Conservation (phyloP, 177 flowering plant species). For the Vitis hybrid region DNA sequence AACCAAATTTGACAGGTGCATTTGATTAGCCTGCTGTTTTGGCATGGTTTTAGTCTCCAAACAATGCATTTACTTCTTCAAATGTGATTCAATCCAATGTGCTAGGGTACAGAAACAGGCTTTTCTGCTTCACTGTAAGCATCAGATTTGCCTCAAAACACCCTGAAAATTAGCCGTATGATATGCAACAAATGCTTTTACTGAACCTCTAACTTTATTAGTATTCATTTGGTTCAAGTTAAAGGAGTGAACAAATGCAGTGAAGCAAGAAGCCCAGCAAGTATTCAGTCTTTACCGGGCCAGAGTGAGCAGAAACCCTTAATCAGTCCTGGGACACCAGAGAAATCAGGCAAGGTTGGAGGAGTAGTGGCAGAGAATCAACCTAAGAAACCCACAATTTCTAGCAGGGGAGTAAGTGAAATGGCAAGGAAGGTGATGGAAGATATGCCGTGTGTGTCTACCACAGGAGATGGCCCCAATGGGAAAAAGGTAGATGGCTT, state of each 20-base stretch:
- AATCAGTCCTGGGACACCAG: not conserved
- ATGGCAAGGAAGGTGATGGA: slow-evolving; percentile 43
- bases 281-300: slow-evolving; percentile 20
- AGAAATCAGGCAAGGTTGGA: slow-evolving; percentile 6
- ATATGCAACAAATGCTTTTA: too few species aligned
- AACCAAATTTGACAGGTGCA: too few species aligned
- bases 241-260: slow-evolving; percentile 34
- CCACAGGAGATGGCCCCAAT: slow-evolving; percentile 67
- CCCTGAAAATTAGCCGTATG: too few species aligned
- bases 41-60: too few species aligned
- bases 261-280: slow-evolving; percentile 40
- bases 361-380: slow-evolving; percentile 17
- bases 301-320: slow-evolving; percentile 23
- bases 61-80: too few species aligned
- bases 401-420: slow-evolving; percentile 12
- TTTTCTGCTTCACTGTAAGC: too few species aligned
- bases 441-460: slow-evolving; percentile 71
- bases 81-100: too few species aligned
- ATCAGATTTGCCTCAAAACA: too few species aligned
- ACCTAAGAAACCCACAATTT: slow-evolving; percentile 12
- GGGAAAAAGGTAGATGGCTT: slow-evolving; percentile 75
- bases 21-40: too few species aligned
- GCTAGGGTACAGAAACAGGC: too few species aligned
- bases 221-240: not conserved
- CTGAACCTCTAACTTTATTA: too few species aligned